Evolutionary conservation across 805 yeast species (phyloP), one percentile per base, ranked within the genome.

Genomic region (Maudiozyma bulderi): DNA sequence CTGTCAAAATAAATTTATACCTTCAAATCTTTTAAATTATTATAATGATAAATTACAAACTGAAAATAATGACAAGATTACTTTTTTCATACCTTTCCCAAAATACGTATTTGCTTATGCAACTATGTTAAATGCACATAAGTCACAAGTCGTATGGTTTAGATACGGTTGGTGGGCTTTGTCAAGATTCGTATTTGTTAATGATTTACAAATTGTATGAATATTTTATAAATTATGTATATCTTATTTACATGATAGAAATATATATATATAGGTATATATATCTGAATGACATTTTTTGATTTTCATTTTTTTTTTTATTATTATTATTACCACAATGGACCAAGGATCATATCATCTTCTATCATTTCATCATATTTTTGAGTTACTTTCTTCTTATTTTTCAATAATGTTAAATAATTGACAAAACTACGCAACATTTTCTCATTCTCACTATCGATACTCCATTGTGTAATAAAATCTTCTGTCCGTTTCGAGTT

Each of bases 131-230:
- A 73, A 74, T 54, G 95, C 85, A 3, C 98, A 93, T 67, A 73
- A 73, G 53, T 80, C 95, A 1, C 99, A 93, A 65, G 86, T 93
- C 86, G 90, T 84, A 8, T 91, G 97, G 97, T 93, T 84, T 65
- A 74, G 99, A 55, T 86, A 85, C 70, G 82, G 88, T 1, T 93
- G 97, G 96, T 71, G 93, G 61, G 50, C 77, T 6, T 66, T 82
- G 13, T 84, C 95, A 51, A 73, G 90, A 52, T 91, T 88, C 66
- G 77, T 86, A 72, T 80, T 82, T 41, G 76, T 77, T 46, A 90
- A 91, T 65, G 89, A 86, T 58, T 70, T 86, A 31, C 44, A 51
- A 11, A 46, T 57, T 11, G 42, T 53, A 39, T 14, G 14, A 32
- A 29, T 41, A 29, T 41, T n/a, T 29, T 38, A 38, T n/a, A 38